These are phyloP conservation scores for Backusella tuberculispora DNA, from an alignment of 192 early-diverging fungal genomes.

Conservation along the genomic window DNA sequence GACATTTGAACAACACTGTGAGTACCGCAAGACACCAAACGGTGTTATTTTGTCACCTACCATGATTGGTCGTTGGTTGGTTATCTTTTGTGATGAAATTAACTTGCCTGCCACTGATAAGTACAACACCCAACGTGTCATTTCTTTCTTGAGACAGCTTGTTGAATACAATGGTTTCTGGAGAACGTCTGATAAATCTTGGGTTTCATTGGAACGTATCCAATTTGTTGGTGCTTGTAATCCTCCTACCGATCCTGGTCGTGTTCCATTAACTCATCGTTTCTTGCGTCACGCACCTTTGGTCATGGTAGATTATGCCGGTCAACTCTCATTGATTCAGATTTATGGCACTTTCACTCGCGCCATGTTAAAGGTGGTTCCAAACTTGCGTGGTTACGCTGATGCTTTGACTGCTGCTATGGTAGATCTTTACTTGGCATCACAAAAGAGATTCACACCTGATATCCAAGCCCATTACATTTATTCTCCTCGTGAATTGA, in stretches of 20 bases:
- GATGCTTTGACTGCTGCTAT: constrained; percentile 93
- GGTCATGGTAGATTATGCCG: constrained; percentile 98
- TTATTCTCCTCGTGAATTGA: constrained; percentile 99
- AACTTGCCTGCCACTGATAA: constrained; percentile 96
- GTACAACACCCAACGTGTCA: constrained; percentile 98
- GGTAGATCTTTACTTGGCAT: constrained; percentile 94
- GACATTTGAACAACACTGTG: constrained; percentile 98
- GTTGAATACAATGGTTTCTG: constrained; percentile 97
- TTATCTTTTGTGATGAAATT: constrained; percentile 99
- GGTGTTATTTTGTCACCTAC: constrained; percentile 87
- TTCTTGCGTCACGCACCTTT: constrained; percentile 97
- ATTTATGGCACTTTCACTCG: constrained; percentile 95
- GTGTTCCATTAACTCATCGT: constrained; percentile 92
- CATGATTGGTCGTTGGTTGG: constrained; percentile 89
- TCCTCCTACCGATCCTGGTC: constrained; percentile 98
- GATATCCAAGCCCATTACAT: constrained; percentile 99
- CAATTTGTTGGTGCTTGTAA: constrained; percentile 99
- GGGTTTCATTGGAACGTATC: constrained; percentile 95
- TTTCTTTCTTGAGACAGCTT: constrained; percentile 93
- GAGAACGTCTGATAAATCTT: constrained; percentile 87
- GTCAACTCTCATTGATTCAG: constrained; percentile 85
- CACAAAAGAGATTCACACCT: constrained; percentile 92
- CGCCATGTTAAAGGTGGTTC: constrained; percentile 93
- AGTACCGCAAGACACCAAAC: constrained; percentile 93
- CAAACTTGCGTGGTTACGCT: constrained; percentile 86